Evolutionary conservation across 139 green algal species (phyloP), one percentile per base, ranked within the genome.

Genomic region (Ettlia oleoabundans): DNA sequence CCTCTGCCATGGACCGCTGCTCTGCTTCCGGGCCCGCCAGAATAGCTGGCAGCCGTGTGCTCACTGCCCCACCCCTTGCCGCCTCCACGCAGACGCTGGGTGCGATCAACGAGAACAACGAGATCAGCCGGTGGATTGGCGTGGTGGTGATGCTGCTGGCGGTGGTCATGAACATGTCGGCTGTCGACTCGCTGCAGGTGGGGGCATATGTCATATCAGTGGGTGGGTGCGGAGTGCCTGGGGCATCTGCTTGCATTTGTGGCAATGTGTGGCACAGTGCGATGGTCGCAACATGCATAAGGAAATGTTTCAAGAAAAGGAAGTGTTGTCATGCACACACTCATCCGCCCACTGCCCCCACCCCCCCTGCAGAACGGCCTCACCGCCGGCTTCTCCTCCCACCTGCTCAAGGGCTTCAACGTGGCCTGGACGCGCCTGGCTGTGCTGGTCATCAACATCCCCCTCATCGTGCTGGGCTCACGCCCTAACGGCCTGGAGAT

Each of bases 381-480:
- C 24, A 52, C 76, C 7, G 78, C 82, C 18, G 84, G 61, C 15
- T 42, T 90, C 30, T 68, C 89, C 32, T 73, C 76, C 22, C 85
- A 89, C 62, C 82, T 90, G 22, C 86, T 89, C 69, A 82, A 84
- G 37, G 68, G 82, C 42, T 78, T 80, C 77, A 78, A 87, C 66
- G 82, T 90, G 47, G 35, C 68, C 21, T 91, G 82, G 38, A 87
- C 93, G n/a, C 88, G 91, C 40, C n/a, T 86, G 0, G 70, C 89
- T 30, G 90, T 96, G 26, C 28, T 96, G 4, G 1, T 91, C 9
- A 85, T 97, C 73, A 97, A 96, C 86, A 73, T 95, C n/a, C 90
- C 92, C 0, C 86, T 93, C 30, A 91, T 96, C 3, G 61, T 92
- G 63, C 72, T 85, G 64, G 86, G 38, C 76, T 87, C 42, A 37